These are phyloP conservation scores for Ophiobolus disseminans DNA, from an alignment of 2,329 filamentous ascomycete genomes.

Conservation along the genomic window DNA sequence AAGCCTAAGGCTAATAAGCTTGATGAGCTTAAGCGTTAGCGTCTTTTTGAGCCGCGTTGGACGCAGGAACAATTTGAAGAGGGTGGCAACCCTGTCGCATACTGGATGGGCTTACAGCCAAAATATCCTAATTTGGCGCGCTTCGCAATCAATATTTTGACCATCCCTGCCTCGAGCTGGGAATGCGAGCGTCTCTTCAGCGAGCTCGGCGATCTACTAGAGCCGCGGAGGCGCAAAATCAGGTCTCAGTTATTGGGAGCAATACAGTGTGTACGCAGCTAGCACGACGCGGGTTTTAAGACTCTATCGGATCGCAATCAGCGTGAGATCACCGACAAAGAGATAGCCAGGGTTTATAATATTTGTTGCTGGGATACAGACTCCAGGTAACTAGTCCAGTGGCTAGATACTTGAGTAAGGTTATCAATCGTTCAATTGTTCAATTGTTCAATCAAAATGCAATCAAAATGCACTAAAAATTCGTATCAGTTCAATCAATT, in stretches of 20 bases:
- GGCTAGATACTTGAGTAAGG: background rate
- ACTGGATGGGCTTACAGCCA: background rate
- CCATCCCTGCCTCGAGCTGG: background rate
- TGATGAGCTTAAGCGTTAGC: background rate
- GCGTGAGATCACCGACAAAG: background rate
- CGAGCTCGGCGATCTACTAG: background rate
- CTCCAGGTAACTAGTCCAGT: background rate
- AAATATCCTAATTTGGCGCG: background rate
- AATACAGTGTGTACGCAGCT: background rate
- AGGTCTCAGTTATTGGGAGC: background rate
- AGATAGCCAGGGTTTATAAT: background rate
- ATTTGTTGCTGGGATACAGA: background rate
- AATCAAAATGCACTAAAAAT: background rate
- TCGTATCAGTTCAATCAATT: no score
- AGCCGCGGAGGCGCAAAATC: background rate
- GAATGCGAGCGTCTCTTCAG: background rate
- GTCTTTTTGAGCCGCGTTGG: no score
- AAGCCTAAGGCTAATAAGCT: background rate
- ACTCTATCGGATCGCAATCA: background rate
- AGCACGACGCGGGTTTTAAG: background rate
- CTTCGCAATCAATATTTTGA: background rate
- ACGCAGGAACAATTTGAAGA: background rate
- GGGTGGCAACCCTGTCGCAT: background rate
- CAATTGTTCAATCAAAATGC: background rate
- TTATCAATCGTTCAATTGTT: background rate